Conservation (phyloP, 75 land plant genomes). For the Selaginella moellendorffii region DNA sequence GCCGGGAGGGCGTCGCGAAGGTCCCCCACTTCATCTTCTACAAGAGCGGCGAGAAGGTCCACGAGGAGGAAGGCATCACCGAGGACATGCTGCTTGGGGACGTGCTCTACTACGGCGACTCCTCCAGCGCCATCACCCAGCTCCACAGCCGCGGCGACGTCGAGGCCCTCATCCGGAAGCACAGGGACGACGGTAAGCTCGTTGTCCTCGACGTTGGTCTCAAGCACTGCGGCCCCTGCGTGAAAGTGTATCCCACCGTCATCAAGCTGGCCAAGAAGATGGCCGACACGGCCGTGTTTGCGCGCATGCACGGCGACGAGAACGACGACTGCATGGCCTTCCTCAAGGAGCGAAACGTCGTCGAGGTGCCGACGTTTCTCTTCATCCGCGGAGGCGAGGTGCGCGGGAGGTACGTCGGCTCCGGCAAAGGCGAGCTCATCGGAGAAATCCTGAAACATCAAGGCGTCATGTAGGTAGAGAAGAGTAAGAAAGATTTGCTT, state of each 20-base stretch:
- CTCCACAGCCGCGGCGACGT: slow-evolving; percentile 58
- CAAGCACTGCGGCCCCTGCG: slow-evolving; percentile 97
- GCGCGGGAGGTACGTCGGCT: slow-evolving; percentile 83
- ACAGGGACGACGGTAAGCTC: slow-evolving; percentile 47
- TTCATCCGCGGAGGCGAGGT: slow-evolving; percentile 58
- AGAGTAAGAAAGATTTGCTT: no score
- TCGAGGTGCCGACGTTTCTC: slow-evolving; percentile 91
- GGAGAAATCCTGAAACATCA: slow-evolving; percentile 88
- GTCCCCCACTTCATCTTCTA: slow-evolving; percentile 94
- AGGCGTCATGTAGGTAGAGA: no score
- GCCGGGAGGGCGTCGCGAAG: slow-evolving; percentile 29
- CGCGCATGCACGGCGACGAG: slow-evolving; percentile 95
- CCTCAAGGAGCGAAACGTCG: slow-evolving; percentile 50
- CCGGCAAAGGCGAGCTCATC: slow-evolving; percentile 88
- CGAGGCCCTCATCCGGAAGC: slow-evolving; percentile 44
- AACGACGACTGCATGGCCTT: slow-evolving; percentile 80
- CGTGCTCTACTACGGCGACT: slow-evolving; percentile 85
- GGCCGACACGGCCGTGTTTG: slow-evolving; percentile 67
- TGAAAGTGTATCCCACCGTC: slow-evolving; percentile 90
- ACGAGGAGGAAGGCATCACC: slow-evolving; percentile 82
- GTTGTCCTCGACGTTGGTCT: slow-evolving; percentile 87
- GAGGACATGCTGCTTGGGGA: slow-evolving; percentile 68
- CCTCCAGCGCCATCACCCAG: slow-evolving; percentile 53
- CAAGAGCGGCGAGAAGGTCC: slow-evolving; percentile 62
- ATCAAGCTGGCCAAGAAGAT: slow-evolving; percentile 75